Base-by-base conservation (phyloP, 1,139 yeast species). In the Saccharomycopsis hybrid region DNA sequence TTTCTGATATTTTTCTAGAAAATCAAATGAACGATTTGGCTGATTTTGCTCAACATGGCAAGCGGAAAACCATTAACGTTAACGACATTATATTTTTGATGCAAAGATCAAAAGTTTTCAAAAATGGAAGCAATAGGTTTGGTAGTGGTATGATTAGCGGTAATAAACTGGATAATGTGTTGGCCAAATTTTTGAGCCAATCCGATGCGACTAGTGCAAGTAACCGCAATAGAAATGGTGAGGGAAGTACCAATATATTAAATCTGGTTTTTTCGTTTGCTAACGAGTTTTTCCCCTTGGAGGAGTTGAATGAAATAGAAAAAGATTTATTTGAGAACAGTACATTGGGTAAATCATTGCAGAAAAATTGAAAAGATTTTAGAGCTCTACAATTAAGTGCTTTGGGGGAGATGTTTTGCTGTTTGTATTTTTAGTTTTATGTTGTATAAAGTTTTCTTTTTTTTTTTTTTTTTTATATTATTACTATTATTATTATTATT, bases 21-120 rank as follows among this genome's bases (percentile, higher is more conserved):
- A 65, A 63, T 29, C 63, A 73, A 41, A 55, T 69, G 48, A 54
- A 57, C 0, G 76, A 72, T 58, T 58, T 74, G 36, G 63, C 61
- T 39, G 65, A 66, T 7, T 70, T 65, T 57, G 67, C 74, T 0
- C 49, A 50, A 3, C 76, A 73, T 56, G 63, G 59, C 2, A 56
- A 56, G 18, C 49, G 62, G 11, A 62, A 59, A 48, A 56, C 55
- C n/a, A 54, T 65, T 5, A 58, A 53, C 24, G 54, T 54, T n/a
- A 59, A 58, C 33, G 67, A 64, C 50, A 39, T 41, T 27, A 13
- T 50, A 11, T 43, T 52, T 30, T 37, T 52, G 25, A 44, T 50
- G 9, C 36, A 41, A 11, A 32, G 55, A 40, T 45, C 49, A 7
- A 42, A 32, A 8, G 25, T 25, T 36, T 41, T 31, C 9, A 45